Base-by-base conservation (phyloP, 768 basidiomycete species). In the Lactarius psammicola region DNA sequence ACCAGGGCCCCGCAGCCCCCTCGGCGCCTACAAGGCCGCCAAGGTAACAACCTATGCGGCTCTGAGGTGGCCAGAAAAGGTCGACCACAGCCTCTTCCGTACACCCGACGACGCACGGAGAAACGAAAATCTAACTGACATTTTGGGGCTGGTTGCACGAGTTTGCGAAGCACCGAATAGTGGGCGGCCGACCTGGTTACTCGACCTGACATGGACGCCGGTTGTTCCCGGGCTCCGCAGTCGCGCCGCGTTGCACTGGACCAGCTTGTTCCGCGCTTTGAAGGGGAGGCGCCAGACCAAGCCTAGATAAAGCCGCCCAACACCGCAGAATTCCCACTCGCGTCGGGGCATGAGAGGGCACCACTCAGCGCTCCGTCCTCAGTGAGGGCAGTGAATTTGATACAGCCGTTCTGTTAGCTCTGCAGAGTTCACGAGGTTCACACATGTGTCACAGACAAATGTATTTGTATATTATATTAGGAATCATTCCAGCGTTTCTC, bases 31-130 rank as follows among this genome's bases (percentile, higher is more conserved):
- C 8, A 23, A n/a, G 9, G 42, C 20, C 30, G n/a, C 44, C 54
- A 20, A 57, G 7, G 11, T 31, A 7, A 26, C 26, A 7, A 51
- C 26, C 26, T 15, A 42, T 23, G 60, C 60, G 10, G 55, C 46
- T 30, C 49, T 62, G 30, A 61, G 8, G 46, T 57, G 60, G 56
- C 56, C 46, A 28, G 60, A 57, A 26, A n/a, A 62, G 46, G 28
- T 57, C 23, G 46, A 51, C 36, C n/a, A 8, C 55, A 9, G 17
- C 20, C 8, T 0, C 20, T 56, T 65, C 54, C 9, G 23, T 59
- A 26, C 3, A 33, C 15, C 18, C 33, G 46, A 49, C 30, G 40
- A 60, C 13, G 44, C 28, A 6, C 20, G 54, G 55, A 30, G 28
- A 23, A 15, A 49, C 4, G 1, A 49, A 8, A 4, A 8, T 38